Evolutionary conservation across 164 flowering plant genomes (phyloP).

Genomic region (Magnolia kwangsiensis): DNA sequence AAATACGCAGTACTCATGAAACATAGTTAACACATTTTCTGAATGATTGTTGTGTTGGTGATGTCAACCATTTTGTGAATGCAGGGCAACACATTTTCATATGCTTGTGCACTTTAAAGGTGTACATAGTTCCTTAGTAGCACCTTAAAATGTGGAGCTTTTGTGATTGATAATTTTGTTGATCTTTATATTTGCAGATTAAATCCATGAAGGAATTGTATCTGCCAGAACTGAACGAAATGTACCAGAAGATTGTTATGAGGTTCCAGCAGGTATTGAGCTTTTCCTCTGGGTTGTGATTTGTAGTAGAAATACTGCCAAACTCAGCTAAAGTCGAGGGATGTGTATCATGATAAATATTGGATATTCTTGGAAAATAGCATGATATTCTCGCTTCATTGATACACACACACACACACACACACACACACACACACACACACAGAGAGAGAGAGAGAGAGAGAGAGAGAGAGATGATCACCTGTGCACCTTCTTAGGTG

Average conservation of each 20-base stretch:
- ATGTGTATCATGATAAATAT: no score
- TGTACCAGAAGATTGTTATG: conserved; percentile 61
- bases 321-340: no score
- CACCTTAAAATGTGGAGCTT: neutral
- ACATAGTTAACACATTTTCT: neutral
- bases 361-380: no score
- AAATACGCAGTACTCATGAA: neutral
- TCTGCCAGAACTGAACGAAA: conserved; percentile 53
- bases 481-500: no score
- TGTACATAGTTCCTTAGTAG: neutral
- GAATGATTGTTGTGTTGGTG: neutral
- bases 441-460: no score
- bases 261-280: conserved; percentile 67
- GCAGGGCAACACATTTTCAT: no score
- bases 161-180: neutral
- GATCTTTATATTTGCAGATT: conserved; percentile 39
- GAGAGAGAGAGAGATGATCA: no score
- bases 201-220: conserved; percentile 73
- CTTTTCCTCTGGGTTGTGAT: neutral
- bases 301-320: no score
- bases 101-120: neutral
- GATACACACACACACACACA: no score
- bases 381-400: no score
- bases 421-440: no score
- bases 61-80: neutral